Conservation (phyloP, 2,329 filamentous ascomycete species). For the Colletotrichum sp. region DNA sequence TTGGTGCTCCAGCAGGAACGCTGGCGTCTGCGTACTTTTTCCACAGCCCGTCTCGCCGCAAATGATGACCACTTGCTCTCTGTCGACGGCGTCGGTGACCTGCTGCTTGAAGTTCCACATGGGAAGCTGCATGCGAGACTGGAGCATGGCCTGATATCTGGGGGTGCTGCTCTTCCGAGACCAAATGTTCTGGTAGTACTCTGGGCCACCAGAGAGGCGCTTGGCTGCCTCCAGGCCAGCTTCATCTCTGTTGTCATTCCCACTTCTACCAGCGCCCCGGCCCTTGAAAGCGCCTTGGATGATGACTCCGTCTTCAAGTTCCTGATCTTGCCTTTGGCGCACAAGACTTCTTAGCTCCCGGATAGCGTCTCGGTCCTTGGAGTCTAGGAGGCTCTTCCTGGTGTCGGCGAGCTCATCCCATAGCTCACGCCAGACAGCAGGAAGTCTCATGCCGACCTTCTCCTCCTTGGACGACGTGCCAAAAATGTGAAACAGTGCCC, state of each 20-base stretch:
- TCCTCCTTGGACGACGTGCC: constrained; percentile 82
- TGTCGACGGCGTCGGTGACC: constrained; percentile 78
- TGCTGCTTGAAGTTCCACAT: constrained; percentile 86
- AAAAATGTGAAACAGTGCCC: constrained; percentile 82
- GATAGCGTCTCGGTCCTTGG: constrained; percentile 71
- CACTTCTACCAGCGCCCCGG: constrained; percentile 52
- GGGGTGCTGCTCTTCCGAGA: constrained; percentile 58
- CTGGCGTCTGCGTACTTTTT: constrained; percentile 97
- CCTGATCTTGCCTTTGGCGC: constrained; percentile 70
- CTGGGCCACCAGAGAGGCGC: constrained; percentile 42
- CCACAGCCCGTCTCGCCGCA: constrained; percentile 97
- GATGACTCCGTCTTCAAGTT: constrained; percentile 76
- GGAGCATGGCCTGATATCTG: constrained; percentile 80
- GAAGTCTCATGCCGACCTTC: constrained; percentile 80
- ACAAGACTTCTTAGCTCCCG: constrained; percentile 73
- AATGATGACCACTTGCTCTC: constrained; percentile 86
- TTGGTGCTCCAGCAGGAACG: constrained; percentile 90
- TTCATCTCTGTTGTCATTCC: constrained; percentile 55
- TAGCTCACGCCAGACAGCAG: constrained; percentile 81
- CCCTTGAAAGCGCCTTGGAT: constrained; percentile 77
- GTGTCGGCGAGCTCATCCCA: constrained; percentile 79
- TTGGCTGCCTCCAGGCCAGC: constrained; percentile 49
- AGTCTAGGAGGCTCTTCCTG: constrained; percentile 74
- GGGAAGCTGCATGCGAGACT: constrained; percentile 79
- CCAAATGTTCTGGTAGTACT: constrained; percentile 65